These are phyloP conservation scores for Hymenoscyphus linearis DNA, from an alignment of 2,329 filamentous ascomycete species.

Conservation along the genomic window DNA sequence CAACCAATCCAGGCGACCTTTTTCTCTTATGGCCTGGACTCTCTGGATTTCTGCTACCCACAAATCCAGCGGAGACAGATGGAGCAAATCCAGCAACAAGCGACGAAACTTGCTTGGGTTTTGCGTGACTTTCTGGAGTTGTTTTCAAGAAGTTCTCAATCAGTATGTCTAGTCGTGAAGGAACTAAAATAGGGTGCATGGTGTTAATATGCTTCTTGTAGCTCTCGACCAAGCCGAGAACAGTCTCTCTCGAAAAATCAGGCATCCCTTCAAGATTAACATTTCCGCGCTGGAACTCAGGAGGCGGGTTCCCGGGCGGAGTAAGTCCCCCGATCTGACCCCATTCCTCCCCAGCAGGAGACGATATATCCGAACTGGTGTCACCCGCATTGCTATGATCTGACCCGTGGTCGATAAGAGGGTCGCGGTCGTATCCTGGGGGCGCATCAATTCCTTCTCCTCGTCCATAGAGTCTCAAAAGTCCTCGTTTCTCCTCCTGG, in stretches of 20 bases:
- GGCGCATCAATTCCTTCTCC: constrained; percentile 67
- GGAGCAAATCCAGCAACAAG: constrained; percentile 14
- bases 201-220: constrained; percentile 58
- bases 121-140: constrained; percentile 25
- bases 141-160: constrained; percentile 29
- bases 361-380: constrained; percentile 44
- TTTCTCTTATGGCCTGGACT: constrained; percentile 32
- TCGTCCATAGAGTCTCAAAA: constrained; percentile 70
- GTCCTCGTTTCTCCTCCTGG: constrained; percentile 67
- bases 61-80: constrained; percentile 15
- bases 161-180: constrained; percentile 42
- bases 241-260: constrained; percentile 47
- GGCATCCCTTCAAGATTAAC: constrained; percentile 43
- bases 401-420: constrained; percentile 35
- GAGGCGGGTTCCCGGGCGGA: constrained; percentile 19
- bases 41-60: constrained; percentile 26
- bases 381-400: constrained; percentile 42
- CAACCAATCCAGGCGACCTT: constrained; percentile 23
- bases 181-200: constrained; percentile 59
- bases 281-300: constrained; percentile 22
- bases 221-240: constrained; percentile 49
- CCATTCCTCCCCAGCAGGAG: constrained; percentile 50
- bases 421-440: constrained; percentile 35
- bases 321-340: constrained; percentile 47
- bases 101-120: constrained; percentile 22